These are phyloP conservation scores for Populus deltoides DNA, from an alignment of 345 rosid species.

Conservation along the genomic window DNA sequence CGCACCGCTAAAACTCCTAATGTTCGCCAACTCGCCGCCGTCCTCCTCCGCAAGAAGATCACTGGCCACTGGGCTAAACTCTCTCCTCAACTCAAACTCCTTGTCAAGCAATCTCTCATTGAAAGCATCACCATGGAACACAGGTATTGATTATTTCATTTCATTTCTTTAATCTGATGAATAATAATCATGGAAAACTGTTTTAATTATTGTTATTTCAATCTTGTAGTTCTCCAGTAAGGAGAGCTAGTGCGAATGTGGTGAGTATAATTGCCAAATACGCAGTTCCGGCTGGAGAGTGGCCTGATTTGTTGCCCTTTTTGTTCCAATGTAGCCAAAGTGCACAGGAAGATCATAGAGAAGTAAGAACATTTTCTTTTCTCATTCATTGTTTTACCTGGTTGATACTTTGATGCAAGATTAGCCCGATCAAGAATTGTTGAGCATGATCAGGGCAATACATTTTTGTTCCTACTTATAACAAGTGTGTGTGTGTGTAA, in stretches of 20 bases:
- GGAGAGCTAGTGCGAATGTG: conserved; percentile 98
- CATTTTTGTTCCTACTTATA: background rate
- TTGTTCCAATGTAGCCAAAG: conserved; percentile 96
- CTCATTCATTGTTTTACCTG: background rate
- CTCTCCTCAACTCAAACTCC: conserved; percentile 68
- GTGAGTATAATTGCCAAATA: conserved; percentile 92
- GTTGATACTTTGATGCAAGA: background rate
- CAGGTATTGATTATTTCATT: conserved; percentile 40
- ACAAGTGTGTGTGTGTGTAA: background rate
- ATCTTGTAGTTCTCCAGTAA: conserved; percentile 67
- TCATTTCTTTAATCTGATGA: background rate
- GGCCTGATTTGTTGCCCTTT: conserved; percentile 89
- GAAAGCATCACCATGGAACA: conserved; percentile 95
- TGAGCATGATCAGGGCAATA: background rate
- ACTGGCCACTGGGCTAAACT: conserved; percentile 99
- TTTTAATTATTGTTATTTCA: background rate
- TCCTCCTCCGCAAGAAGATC: conserved; percentile 96
- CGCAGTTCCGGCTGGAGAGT: conserved; percentile 93
- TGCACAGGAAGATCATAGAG: conserved; percentile 93
- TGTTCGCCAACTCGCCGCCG: conserved; percentile 98
- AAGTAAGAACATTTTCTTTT: conserved; percentile 43
- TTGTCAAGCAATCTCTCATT: conserved; percentile 79
- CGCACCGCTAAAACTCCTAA: conserved; percentile 99
- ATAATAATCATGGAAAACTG: background rate
- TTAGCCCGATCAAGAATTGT: background rate